Conservation (phyloP, 1,139 yeast species). For the Candida sojae region DNA sequence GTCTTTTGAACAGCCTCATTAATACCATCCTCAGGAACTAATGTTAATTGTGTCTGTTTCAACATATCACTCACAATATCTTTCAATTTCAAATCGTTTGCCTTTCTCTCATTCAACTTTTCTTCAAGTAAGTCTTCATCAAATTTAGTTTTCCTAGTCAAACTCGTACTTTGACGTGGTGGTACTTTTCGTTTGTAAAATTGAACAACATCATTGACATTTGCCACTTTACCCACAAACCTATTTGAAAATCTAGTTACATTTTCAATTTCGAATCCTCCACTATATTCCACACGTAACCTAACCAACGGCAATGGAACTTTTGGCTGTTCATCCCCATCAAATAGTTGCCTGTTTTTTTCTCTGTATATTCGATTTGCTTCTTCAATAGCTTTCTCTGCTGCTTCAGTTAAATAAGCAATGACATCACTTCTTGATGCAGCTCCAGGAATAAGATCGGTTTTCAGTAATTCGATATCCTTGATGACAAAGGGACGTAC, state of each 20-base stretch:
- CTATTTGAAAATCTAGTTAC: constrained; percentile 85
- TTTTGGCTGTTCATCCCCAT: constrained; percentile 16
- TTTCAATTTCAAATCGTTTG: constrained; percentile 18
- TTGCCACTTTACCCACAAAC: constrained; percentile 91
- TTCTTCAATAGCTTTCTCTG: constrained; percentile 62
- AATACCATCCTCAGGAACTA: constrained; percentile 78
- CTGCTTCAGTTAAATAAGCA: constrained; percentile 59
- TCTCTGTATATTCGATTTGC: constrained; percentile 57
- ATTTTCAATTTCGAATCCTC: constrained; percentile 90
- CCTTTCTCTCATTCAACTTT: constrained; percentile 17
- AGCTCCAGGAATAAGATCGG: constrained; percentile 62
- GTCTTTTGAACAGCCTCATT: constrained; percentile 70
- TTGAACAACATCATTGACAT: constrained; percentile 79
- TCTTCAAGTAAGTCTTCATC: constrained; percentile 24
- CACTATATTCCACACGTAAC: constrained; percentile 83
- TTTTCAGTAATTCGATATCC: constrained; percentile 56
- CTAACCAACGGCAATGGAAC: constrained; percentile 78
- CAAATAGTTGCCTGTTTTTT: constrained; percentile 22
- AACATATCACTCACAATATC: constrained; percentile 56
- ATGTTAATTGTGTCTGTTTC: constrained; percentile 60
- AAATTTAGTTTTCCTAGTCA: constrained; percentile 22
- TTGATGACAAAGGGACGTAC: constrained; percentile 84
- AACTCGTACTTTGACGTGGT: constrained; percentile 5
- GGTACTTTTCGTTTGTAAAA: constrained; percentile 53
- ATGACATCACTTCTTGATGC: constrained; percentile 66